Percentiles rank a stretch among this genome's conserved stretches.
These are phyloP conservation scores for Populus davidiana DNA, from an alignment of 345 rosid genomes.

Conservation along the genomic window DNA sequence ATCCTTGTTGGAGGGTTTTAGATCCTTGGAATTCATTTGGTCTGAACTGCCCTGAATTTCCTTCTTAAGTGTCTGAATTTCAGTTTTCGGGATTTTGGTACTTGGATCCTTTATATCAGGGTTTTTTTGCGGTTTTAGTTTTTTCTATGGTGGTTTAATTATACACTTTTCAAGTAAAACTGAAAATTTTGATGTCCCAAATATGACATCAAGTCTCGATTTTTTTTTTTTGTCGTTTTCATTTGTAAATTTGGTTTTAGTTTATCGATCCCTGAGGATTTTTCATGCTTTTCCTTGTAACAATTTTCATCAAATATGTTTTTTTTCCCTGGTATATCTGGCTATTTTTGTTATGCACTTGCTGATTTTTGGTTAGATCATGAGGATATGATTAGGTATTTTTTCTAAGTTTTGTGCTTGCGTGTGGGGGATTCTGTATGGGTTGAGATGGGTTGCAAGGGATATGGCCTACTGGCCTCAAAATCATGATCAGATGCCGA, in stretches of 20 bases:
- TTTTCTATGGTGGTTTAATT: neutral
- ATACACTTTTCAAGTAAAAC: neutral
- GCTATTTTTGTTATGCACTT: neutral
- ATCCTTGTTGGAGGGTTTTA: conserved; percentile 26
- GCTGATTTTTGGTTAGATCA: conserved; percentile 13
- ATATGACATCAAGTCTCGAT: neutral
- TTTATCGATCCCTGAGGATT: neutral
- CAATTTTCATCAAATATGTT: neutral
- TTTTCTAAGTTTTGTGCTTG: neutral
- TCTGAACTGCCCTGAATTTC: conserved; percentile 18
- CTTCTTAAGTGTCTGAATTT: conserved; percentile 8
- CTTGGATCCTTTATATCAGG: conserved; percentile 25
- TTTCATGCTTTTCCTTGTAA: neutral
- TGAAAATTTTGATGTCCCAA: conserved; percentile 9
- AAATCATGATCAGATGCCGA: conserved; percentile 5
- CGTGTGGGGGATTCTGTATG: neutral
- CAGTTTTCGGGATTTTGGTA: conserved; percentile 1
- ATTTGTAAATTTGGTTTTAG: neutral
- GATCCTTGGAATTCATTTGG: conserved; percentile 22
- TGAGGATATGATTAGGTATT: conserved; percentile 26
- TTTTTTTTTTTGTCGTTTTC: neutral
- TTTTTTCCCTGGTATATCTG: neutral
- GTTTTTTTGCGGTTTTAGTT: conserved; percentile 41
- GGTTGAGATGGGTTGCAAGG: neutral
- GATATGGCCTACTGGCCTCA: neutral